Base-by-base conservation (phyloP, 2,329 filamentous ascomycete genomes). In the Talaromyces amestolkiae region DNA sequence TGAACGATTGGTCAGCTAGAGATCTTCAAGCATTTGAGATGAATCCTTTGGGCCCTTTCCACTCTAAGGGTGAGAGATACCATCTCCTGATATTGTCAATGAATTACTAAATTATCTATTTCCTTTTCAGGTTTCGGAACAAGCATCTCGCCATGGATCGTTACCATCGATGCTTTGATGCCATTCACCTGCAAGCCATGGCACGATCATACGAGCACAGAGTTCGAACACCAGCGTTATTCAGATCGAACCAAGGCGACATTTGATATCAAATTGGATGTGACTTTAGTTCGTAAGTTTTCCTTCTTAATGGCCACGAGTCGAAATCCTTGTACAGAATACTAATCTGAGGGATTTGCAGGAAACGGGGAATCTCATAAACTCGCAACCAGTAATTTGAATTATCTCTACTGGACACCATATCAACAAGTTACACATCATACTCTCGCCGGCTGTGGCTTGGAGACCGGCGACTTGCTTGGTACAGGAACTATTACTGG, bases 21-120 rank as follows among this genome's bases (percentile, higher is more conserved):
- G 87, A 89, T 71, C 85, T 89, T 22, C 87, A 89, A 72, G 81
- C 75, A 0, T 77, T 85, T 24, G 87, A 89, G 69, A 88, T 89
- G 86, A 78, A 77, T 2, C 86, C 86, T 0, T 75, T 89, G 0
- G 87, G 87, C 0, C 87, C 87, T 0, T 81, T 89, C 61, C 87
- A 88, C 60, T 81, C 83, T 2, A 90, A 89, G 72, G 49, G 49
- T 63, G 45, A 24, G 59, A 8, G 8, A 43, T 27, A 19, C 22
- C 7, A 31, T 31, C 3, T 3, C 17, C 8, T 5, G 24, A 13
- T 2, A 4, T 45, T 10, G 24, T 8, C 6, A 9, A 24, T 24
- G 22, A 31, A 11, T 22, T 24, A 13, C 43, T 61, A 35, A 37
- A 22, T 10, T 3, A 24, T 49, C 15, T 17, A 7, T 49, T 37